Evolutionary conservation across 1,284 basidiomycete species (phyloP).

Genomic region (Sporisorium graminicola): DNA sequence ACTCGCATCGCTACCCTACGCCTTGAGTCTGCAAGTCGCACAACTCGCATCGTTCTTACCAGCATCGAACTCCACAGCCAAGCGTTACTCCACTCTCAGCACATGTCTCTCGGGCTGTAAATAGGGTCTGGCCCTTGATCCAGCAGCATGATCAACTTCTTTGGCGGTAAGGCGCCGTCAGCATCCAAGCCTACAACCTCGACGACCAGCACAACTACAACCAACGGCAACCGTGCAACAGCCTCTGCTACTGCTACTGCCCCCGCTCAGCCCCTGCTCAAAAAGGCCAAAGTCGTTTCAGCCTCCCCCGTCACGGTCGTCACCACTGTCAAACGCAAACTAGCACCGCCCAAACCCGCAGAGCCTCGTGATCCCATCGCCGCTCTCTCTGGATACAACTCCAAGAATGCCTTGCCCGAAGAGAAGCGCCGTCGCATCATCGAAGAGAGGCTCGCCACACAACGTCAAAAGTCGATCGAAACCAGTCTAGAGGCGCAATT

Average conservation of each 20-base stretch:
- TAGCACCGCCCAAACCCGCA: slow-evolving; percentile 26
- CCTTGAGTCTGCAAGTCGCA: neutral
- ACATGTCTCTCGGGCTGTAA: neutral
- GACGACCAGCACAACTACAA: neutral
- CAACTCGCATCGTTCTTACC: neutral
- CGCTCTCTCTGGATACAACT: slow-evolving; percentile 37
- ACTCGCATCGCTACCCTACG: neutral
- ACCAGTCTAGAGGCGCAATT: slow-evolving; percentile 37
- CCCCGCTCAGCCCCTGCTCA: slow-evolving; percentile 22
- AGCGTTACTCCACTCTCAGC: neutral
- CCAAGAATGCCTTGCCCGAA: slow-evolving; percentile 52
- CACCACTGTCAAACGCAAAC: slow-evolving; percentile 41
- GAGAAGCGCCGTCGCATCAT: slow-evolving; percentile 53
- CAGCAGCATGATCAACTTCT: slow-evolving; percentile 53
- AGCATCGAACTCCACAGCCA: neutral
- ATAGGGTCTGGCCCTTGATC: neutral
- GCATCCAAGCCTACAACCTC: slow-evolving; percentile 8
- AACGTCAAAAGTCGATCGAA: slow-evolving; percentile 47
- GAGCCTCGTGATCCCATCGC: slow-evolving; percentile 46
- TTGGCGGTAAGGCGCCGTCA: slow-evolving; percentile 32
- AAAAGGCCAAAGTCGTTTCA: slow-evolving; percentile 33
- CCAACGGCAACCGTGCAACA: slow-evolving; percentile 9
- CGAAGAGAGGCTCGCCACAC: slow-evolving; percentile 44
- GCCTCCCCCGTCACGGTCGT: slow-evolving; percentile 38
- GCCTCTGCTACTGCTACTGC: slow-evolving; percentile 1